Conservation (phyloP, 192 early-diverging fungal genomes). For the Backusella mclennaniae region DNA sequence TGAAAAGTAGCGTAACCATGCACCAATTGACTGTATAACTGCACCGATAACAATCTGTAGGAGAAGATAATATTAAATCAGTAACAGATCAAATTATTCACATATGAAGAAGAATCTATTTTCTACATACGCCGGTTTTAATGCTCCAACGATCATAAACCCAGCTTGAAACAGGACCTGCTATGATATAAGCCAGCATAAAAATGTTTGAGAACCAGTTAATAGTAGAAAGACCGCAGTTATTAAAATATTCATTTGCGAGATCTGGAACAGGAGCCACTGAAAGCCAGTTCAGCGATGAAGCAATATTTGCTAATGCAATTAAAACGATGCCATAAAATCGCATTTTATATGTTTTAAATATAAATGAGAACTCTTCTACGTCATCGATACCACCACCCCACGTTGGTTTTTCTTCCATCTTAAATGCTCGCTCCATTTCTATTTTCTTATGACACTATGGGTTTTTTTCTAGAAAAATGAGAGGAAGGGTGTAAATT, state of each 20-base stretch:
- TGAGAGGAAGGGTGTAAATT: not conserved
- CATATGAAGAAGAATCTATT: not conserved
- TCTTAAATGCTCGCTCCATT: not conserved
- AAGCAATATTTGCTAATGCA: slow-evolving; percentile 41
- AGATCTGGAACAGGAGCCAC: slow-evolving; percentile 43
- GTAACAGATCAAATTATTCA: not conserved
- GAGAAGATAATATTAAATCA: not conserved
- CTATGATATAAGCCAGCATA: slow-evolving; percentile 44
- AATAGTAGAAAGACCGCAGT: slow-evolving; percentile 25
- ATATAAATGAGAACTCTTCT: slow-evolving; percentile 6
- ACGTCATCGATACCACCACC: not conserved
- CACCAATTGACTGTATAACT: slow-evolving; percentile 40
- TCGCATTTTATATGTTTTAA: slow-evolving; percentile 40
- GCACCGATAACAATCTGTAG: slow-evolving; percentile 41
- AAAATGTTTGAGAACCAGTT: slow-evolving; percentile 48
- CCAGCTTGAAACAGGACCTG: slow-evolving; percentile 41
- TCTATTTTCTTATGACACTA: not conserved
- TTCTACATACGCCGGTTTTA: slow-evolving; percentile 32
- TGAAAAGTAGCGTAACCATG: slow-evolving; percentile 46
- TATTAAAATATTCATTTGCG: slow-evolving; percentile 37
- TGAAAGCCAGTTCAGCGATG: slow-evolving; percentile 44
- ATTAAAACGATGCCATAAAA: slow-evolving; percentile 48
- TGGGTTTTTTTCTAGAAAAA: not conserved
- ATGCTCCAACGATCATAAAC: slow-evolving; percentile 43
- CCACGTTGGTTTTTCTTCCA: not conserved